Base-by-base conservation (phyloP, 2,329 filamentous ascomycete species). In the Nigrograna mackinnonii region DNA sequence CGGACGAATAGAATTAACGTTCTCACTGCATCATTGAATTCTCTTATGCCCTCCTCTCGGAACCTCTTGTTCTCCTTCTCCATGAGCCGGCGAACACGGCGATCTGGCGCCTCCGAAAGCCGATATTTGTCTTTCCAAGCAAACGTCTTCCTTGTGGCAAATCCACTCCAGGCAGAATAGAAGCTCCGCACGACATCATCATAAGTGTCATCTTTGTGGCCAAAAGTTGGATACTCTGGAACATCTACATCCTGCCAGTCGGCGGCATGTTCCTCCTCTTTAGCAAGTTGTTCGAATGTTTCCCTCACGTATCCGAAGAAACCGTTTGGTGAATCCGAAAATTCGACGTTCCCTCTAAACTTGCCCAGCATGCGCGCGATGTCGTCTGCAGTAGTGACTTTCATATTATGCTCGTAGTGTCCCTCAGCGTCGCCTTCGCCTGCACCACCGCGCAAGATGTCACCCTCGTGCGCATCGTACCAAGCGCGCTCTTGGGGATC, bases 401-500 rank as follows among this genome's bases (percentile, higher is more conserved):
- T 83, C 49, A 89, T 79, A 62, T 90, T 85, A 53, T 85, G 72
- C 33, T 86, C 83, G 53, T 82, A 83, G 41, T 81, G 75, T 24
- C 76, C 77, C 35, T 38, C 31, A 9, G 34, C 11, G 31, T 72
- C 69, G 16, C 53, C 60, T 19, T 68, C 73, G 22, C 75, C 74
- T 40, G 84, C 81, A 43, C 81, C 78, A 28, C 85, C 86, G 21
- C 81, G 80, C 49, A 97, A 73, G 48, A 97, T 95, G 37, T 87
- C 84, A 55, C 91, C 85, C 47, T 90, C 86, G 64, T 99, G 94
- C 3, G 91, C 91, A 70, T 99, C 92, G 72, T 99, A 99, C 94
- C 94, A 99, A 22, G 91, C 87, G 55, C 94, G 84, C 68, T 99
- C 94, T 66, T 99, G 92, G 9, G 91, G 85, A 66, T 99, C 94